A percentile compares a stretch with the other conserved stretches of the same genome.
Evolutionary conservation across 352 stramenopile species (phyloP).

Genomic region (Phytophthora podocarpi): DNA sequence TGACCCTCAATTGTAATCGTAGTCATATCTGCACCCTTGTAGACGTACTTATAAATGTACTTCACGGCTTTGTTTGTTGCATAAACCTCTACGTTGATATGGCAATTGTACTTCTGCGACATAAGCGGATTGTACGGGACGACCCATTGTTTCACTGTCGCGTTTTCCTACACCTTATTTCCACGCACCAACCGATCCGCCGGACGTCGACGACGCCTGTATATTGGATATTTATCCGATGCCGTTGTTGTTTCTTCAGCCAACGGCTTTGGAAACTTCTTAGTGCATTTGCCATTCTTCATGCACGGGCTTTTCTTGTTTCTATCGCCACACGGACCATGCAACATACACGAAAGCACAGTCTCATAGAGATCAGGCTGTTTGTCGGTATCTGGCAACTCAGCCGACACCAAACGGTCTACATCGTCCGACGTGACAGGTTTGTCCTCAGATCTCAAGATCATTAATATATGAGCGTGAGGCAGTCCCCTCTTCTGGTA

Average conservation of each 20-base stretch:
- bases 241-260: neutral
- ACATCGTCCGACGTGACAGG: neutral
- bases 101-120: constrained; percentile 4
- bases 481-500: constrained; percentile 56
- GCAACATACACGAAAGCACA: constrained; percentile 7
- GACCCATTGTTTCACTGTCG: neutral
- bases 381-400: constrained; percentile 20
- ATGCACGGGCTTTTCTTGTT: constrained; percentile 12
- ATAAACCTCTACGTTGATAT: neutral
- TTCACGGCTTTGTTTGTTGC: neutral
- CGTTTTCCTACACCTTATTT: neutral
- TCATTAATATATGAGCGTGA: constrained; percentile 56
- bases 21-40: constrained; percentile 47
- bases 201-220: constrained; percentile 1
- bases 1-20: neutral
- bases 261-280: constrained; percentile 26
- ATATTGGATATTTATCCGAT: constrained; percentile 10
- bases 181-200: neutral
- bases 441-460: constrained; percentile 39
- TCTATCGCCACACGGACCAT: constrained; percentile 9
- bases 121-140: neutral
- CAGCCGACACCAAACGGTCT: constrained; percentile 25
- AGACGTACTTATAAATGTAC: constrained; percentile 22
- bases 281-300: constrained; percentile 22
- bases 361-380: constrained; percentile 10